A percentile compares a stretch with the other conserved stretches of the same genome.
These are phyloP conservation scores for Lactifluus pinguis DNA, from an alignment of 768 basidiomycete genomes.

Conservation along the genomic window DNA sequence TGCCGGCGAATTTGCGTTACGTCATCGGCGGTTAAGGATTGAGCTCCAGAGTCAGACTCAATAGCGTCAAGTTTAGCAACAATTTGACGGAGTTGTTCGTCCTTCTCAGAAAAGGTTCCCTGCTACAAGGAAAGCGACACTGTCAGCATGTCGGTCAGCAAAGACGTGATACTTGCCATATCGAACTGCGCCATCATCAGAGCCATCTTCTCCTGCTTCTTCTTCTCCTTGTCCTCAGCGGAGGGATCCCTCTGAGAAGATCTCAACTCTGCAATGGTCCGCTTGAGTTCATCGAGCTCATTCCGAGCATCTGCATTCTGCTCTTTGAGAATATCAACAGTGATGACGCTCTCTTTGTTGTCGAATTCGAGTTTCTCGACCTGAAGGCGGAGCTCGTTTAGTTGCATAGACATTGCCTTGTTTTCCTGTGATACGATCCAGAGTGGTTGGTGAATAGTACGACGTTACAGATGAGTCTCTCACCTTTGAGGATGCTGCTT, in stretches of 20 bases:
- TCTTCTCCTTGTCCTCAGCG: constrained; percentile 95
- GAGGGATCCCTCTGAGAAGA: constrained; percentile 74
- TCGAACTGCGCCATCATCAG: constrained; percentile 99
- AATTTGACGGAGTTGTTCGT: constrained; percentile 81
- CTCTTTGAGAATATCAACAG: constrained; percentile 91
- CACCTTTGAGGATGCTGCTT: constrained; percentile 68
- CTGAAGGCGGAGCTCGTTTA: constrained; percentile 87
- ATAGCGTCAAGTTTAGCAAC: constrained; percentile 78
- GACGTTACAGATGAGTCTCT: constrained; percentile 13
- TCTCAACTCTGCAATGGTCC: constrained; percentile 70
- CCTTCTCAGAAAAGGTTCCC: constrained; percentile 92
- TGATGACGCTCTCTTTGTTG: constrained; percentile 89
- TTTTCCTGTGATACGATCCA: constrained; percentile 55
- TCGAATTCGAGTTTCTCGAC: constrained; percentile 91
- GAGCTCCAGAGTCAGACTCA: constrained; percentile 48
- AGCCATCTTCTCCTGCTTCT: constrained; percentile 99
- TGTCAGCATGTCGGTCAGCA: constrained; percentile 2
- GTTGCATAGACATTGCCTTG: constrained; percentile 85
- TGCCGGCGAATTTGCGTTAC: constrained; percentile 77
- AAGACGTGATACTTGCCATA: constrained; percentile 45
- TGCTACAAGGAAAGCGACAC: constrained; percentile 39
- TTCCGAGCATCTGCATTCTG: constrained; percentile 79
- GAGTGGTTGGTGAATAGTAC: not conserved
- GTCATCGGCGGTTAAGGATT: constrained; percentile 64
- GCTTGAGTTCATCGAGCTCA: constrained; percentile 86